Evolutionary conservation across 2,329 filamentous ascomycete species (phyloP), one percentile per base, ranked within the genome.

Genomic region (Cordyceps fumosorosea): DNA sequence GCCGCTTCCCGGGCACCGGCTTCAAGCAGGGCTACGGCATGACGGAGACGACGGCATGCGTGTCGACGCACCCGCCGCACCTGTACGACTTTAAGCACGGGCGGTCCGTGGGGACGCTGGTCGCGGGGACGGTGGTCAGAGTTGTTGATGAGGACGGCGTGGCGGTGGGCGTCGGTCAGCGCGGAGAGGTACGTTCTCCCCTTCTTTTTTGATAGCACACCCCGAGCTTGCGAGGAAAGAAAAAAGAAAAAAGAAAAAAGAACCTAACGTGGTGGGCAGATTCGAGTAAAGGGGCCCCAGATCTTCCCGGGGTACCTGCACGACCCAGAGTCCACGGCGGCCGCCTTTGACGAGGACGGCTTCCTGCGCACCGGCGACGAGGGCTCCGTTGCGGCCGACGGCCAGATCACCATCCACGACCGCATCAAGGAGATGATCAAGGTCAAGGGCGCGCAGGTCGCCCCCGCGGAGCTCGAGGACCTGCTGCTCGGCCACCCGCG

Each of bases 291-390:
- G 69, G 84, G 84, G 0, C 90, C 90, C 0, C 85, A 86, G 3
- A 83, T 92, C 3, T 85, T 88, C 0, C 74, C 95, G 0, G 91
- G 91, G 0, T 96, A 96, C 69, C 75, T 93, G 60, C 88, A 91
- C 73, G 93, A 93, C 69, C 84, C 89, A 32, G 85, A 88, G 68
- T 90, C 91, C 4, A 93, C 87, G 32, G 78, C 81, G 56, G 89
- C 92, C 69, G 91, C 90, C 0, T 95, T 89, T 69, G 68, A 85
- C 10, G 83, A 89, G 64, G 83, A 84, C 3, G 72, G 83, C 66
- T 91, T 89, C 81, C 83, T 93, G 80, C 84, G 83, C 24, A 95
- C 91, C 0, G 91, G 91, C 11, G 91, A 96, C 68, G 89, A 93
- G 70, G 90, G 87, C 0, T 78, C 91, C 3, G 76, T 93, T 22